Base-by-base conservation (phyloP, 345 rosid genomes). In the Bruguiera sexangula region DNA sequence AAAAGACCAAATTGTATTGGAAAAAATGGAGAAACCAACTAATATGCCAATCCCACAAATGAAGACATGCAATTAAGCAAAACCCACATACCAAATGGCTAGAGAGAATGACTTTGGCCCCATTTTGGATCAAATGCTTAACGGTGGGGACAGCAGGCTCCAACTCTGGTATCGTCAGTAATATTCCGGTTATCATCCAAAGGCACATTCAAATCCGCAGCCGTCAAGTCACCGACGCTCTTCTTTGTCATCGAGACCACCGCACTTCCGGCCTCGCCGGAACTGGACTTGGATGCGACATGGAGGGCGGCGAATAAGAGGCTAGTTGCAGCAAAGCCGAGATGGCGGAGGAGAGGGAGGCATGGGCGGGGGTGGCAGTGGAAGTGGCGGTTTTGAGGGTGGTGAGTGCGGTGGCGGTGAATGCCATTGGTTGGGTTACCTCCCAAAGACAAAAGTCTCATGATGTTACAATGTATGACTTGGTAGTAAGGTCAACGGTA, bases 71-170 rank as follows among this genome's bases (percentile, higher is more conserved):
- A 43, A 43, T 43, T 43, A 43, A 43, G 50, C 50, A 43, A 48
- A 10, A 20, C 31, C 54, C 8, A 46, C 15, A 20, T 78, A 95
- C 99, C 96, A 95, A 76, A 75, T 95, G 99, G 74, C 92, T 95
- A 66, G 96, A 95, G 67, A 95, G 99, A 75, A 95, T 81, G 79
- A 95, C 98, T 80, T 85, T 92, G 70, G 99, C 96, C 27, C 96
- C 97, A 37, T 92, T 89, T 10, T 74, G 73, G 62, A 89, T 92
- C 89, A 95, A 83, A 74, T 92, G 85, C 89, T 95, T 92, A 81
- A 95, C 90, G 31, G 99, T 92, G 20, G 99, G 99, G 63, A 95
- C 32, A 43, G 99, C 99, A 30, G 29, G 97, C 97, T 30, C 97
- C 84, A 48, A 95, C 67, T 78, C 97, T 89, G 39, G 99, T 95